phyloP scores from a whole-genome alignment of 805 yeast species.

The Ogataea corticis region DNA sequence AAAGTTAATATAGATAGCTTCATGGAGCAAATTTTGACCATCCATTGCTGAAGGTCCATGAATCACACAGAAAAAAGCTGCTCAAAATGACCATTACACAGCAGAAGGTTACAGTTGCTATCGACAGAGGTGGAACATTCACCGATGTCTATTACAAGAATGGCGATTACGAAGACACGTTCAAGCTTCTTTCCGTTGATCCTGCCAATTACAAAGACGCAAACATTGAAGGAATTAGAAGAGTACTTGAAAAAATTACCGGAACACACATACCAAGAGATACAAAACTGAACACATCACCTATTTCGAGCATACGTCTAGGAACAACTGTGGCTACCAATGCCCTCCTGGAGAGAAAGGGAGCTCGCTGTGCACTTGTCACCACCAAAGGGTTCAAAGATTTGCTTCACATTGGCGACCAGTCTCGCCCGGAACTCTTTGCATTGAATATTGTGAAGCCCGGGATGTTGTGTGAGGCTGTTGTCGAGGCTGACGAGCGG shows the following conservation, averaged over 20 bases:
- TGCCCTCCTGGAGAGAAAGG: slow-evolving; percentile 27
- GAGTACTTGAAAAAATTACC: slow-evolving; percentile 21
- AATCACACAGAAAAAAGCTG: background rate
- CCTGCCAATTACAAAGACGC: slow-evolving; percentile 30
- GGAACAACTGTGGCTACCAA: slow-evolving; percentile 33
- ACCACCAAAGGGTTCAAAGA: slow-evolving; percentile 36
- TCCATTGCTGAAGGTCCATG: no score
- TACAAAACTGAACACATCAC: slow-evolving; percentile 16
- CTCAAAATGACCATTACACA: slow-evolving; percentile 3
- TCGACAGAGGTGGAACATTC: slow-evolving; percentile 44
- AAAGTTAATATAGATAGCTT: no score
- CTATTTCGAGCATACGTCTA: slow-evolving; percentile 24
- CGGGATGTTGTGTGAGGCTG: slow-evolving; percentile 21
- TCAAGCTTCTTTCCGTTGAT: slow-evolving; percentile 29
- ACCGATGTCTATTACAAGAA: slow-evolving; percentile 47
- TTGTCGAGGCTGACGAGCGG: slow-evolving; percentile 24
- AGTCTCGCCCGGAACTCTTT: slow-evolving; percentile 30
- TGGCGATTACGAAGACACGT: slow-evolving; percentile 37
- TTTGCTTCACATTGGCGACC: slow-evolving; percentile 35
- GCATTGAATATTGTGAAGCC: slow-evolving; percentile 23
- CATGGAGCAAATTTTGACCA: no score
- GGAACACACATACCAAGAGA: slow-evolving; percentile 21
- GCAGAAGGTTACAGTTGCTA: slow-evolving; percentile 10
- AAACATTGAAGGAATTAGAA: slow-evolving; percentile 29
- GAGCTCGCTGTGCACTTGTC: slow-evolving; percentile 21